Evolutionary conservation across 2,329 filamentous ascomycete species (phyloP).

Genomic region (Colletotrichum destructivum): DNA sequence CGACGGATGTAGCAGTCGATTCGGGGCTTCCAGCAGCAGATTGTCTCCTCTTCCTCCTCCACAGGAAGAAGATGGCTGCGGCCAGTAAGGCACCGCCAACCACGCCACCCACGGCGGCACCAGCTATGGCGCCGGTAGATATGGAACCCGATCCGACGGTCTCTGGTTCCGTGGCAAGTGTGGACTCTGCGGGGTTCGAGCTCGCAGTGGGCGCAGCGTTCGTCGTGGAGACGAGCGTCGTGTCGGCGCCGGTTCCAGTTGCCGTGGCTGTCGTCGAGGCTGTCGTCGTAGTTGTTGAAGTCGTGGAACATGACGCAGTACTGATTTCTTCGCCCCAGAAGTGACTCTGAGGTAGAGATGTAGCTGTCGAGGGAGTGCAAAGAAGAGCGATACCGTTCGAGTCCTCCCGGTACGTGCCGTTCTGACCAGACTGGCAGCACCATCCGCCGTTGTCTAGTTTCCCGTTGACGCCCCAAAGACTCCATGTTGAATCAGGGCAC

Average conservation of each 20-base stretch:
- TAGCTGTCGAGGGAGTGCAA: slow-evolving; percentile 13
- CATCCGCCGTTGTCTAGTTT: slow-evolving; percentile 21
- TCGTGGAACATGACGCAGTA: slow-evolving; percentile 11
- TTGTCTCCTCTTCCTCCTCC: slow-evolving; percentile 4
- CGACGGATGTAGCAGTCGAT: neutral
- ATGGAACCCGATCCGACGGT: neutral
- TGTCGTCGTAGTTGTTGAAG: neutral
- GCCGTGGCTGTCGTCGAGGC: neutral
- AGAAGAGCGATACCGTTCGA: slow-evolving; percentile 9
- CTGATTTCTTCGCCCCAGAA: slow-evolving; percentile 11
- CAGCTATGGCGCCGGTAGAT: slow-evolving; percentile 16
- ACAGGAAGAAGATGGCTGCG: slow-evolving; percentile 14
- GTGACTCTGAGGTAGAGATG: neutral
- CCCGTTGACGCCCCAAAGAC: slow-evolving; percentile 18
- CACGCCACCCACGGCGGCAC: slow-evolving; percentile 12
- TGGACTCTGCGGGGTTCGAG: neutral
- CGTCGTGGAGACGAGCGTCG: neutral
- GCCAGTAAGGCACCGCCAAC: neutral
- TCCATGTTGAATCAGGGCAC: slow-evolving; percentile 19
- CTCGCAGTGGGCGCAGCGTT: too few relatives aligned
- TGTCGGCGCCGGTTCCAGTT: neutral
- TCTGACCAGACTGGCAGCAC: slow-evolving; percentile 20
- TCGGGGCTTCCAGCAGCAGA: neutral
- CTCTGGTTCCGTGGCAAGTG: neutral
- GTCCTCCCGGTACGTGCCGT: slow-evolving; percentile 17